Evolutionary conservation across 1,284 basidiomycete genomes (phyloP).

Genomic region (Papiliotrema nemorosa): DNA sequence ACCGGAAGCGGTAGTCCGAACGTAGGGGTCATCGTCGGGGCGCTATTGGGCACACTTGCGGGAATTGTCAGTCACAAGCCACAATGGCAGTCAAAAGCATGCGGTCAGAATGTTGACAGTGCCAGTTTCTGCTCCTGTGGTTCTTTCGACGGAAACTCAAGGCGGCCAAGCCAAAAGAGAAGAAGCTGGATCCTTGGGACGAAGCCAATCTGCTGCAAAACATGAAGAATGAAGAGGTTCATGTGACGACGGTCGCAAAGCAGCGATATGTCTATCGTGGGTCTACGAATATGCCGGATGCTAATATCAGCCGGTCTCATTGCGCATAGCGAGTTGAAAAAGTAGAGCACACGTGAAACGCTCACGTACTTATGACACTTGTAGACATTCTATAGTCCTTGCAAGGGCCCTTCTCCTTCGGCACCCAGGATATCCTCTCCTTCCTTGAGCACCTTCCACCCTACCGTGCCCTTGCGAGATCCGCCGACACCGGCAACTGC

Average conservation of each 20-base stretch:
- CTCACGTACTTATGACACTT: no score
- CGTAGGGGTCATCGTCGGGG: constrained; percentile 28
- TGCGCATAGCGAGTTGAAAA: not conserved
- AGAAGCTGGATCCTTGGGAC: constrained; percentile 32
- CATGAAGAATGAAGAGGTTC: constrained; percentile 37
- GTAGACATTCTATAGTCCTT: no score
- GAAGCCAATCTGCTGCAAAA: constrained; percentile 35
- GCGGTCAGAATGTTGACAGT: not conserved
- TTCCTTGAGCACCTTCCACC: constrained; percentile 38
- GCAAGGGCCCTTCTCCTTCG: constrained; percentile 29
- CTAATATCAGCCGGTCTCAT: not conserved
- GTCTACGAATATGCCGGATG: constrained; percentile 5
- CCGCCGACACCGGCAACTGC: constrained; percentile 18
- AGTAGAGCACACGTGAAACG: no score
- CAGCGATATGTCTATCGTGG: constrained; percentile 42
- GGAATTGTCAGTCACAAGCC: constrained; percentile 20
- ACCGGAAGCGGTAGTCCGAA: constrained; percentile 12
- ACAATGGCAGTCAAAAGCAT: not conserved
- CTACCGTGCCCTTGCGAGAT: constrained; percentile 13
- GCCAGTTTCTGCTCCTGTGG: constrained; percentile 20
- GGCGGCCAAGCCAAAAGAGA: constrained; percentile 9
- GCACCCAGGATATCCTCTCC: constrained; percentile 29
- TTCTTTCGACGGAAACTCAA: constrained; percentile 12
- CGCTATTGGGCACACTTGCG: constrained; percentile 26
- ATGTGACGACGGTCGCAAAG: constrained; percentile 35